Evolutionary conservation across 257 asterid genomes (phyloP), one percentile per base, ranked within the genome.

Genomic region (Parsonsia alboflavescens): DNA sequence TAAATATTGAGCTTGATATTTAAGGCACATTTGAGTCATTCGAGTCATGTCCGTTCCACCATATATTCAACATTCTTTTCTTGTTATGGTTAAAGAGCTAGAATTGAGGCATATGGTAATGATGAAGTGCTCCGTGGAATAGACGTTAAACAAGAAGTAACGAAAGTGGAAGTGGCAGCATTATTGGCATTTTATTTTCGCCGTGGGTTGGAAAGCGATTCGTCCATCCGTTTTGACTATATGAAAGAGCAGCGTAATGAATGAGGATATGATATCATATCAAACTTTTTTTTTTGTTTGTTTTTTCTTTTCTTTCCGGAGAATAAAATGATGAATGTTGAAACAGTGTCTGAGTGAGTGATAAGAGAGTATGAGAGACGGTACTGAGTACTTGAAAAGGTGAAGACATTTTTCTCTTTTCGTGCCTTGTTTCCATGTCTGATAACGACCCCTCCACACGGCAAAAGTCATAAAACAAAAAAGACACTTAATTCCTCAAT

Each of bases 401-500:
- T 42, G 0, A 44, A 64, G 45, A 54, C 70, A 72, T 72, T 72
- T 71, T 72, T 54, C 39, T 22, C 69, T 72, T 72, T 71, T 46
- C 44, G 36, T 58, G 75, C 66, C 17, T 54, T 33, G 24, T 45
- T 42, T 49, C 65, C 36, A 2, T 21, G 15, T 75, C 21, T 22
- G 73, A 75, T 66, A 53, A 70, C 49, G 73, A 75, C 78, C 53
- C 50, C 19, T 66, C 68, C 5, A 75, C 33, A 39, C 16, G 33
- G n/a, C 61, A 45, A 33, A 10, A 7, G 2, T 33, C 39, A 33
- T 33, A 33, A 33, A 33, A 33, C 39, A 33, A 33, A 33, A 33
- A 33, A 33, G 39, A n/a, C n/a, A n/a, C n/a, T n/a, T n/a, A n/a
- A n/a, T n/a, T n/a, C n/a, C n/a, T n/a, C n/a, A n/a, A n/a, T n/a